A percentile compares a stretch with the other conserved stretches of the same genome.
phyloP scores from a whole-genome alignment of 371 early-diverging fungal genomes.

The Actinomucor elegans region DNA sequence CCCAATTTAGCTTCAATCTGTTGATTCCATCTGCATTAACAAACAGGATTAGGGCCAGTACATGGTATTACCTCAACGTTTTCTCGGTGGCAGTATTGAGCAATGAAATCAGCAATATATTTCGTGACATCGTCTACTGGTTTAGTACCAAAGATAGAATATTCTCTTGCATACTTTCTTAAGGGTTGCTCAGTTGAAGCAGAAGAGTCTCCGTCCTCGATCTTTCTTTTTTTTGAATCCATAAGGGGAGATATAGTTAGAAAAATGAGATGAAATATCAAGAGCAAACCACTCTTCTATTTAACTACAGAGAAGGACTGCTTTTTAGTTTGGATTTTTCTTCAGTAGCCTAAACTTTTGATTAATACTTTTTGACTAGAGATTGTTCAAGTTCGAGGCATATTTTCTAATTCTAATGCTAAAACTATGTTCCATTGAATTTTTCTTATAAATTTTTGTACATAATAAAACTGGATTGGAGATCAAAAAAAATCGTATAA shows the following conservation, averaged over 20 bases:
- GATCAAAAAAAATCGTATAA: no score
- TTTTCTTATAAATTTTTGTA: no score
- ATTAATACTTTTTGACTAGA: no score
- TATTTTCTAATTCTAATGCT: no score
- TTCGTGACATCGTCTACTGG: constrained; percentile 63
- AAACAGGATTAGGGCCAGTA: background rate
- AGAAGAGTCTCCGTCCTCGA: background rate
- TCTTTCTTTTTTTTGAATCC: background rate
- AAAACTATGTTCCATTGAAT: no score
- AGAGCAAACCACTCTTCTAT: no score
- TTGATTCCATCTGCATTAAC: background rate
- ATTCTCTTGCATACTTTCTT: constrained; percentile 8
- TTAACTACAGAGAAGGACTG: no score
- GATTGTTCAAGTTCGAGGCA: no score
- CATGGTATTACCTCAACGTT: constrained; percentile 57
- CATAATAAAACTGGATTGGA: no score
- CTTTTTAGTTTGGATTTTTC: no score
- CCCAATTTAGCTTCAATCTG: constrained; percentile 88
- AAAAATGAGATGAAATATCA: no score
- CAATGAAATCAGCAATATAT: constrained; percentile 63
- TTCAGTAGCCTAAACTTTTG: no score
- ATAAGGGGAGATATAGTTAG: background rate
- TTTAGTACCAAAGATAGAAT: constrained; percentile 38
- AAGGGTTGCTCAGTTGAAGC: background rate
- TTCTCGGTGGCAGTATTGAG: constrained; percentile 47